phyloP scores from a whole-genome alignment of 371 early-diverging fungal genomes.

The Funneliformis caledonium region DNA sequence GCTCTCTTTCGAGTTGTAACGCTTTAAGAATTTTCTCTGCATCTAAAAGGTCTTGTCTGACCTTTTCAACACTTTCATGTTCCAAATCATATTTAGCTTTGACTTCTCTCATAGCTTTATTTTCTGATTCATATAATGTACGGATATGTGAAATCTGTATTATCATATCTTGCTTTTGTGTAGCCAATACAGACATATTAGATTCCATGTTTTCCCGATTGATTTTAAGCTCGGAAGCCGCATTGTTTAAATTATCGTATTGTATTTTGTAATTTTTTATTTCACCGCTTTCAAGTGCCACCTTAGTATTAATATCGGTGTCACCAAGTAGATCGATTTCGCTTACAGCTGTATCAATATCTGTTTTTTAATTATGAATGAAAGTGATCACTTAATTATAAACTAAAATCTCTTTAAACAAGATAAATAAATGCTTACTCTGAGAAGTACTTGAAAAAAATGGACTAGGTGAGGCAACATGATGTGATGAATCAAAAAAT shows the following conservation, averaged over 20 bases:
- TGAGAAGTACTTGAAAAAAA: background rate
- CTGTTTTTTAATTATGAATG: background rate
- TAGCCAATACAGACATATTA: background rate
- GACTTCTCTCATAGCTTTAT: constrained; percentile 25
- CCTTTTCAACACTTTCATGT: constrained; percentile 16
- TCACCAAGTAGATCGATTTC: constrained; percentile 27
- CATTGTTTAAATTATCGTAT: background rate
- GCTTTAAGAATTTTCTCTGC: background rate
- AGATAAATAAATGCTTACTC: background rate
- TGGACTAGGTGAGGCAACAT: background rate
- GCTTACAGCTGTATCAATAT: background rate
- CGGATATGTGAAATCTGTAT: constrained; percentile 16
- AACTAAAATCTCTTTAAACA: background rate
- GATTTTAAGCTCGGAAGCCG: background rate
- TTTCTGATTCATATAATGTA: constrained; percentile 28
- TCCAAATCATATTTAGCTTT: constrained; percentile 29
- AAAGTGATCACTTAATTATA: background rate
- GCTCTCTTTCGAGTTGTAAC: constrained; percentile 30
- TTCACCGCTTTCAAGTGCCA: constrained; percentile 32
- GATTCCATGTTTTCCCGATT: background rate
- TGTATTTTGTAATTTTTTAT: constrained; percentile 2
- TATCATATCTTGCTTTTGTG: constrained; percentile 30
- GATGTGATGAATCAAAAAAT: background rate
- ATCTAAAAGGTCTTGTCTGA: constrained; percentile 14
- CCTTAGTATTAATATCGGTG: constrained; percentile 8